Evolutionary conservation across 345 rosid species (phyloP).

Genomic region (Eucalyptus microcorys): DNA sequence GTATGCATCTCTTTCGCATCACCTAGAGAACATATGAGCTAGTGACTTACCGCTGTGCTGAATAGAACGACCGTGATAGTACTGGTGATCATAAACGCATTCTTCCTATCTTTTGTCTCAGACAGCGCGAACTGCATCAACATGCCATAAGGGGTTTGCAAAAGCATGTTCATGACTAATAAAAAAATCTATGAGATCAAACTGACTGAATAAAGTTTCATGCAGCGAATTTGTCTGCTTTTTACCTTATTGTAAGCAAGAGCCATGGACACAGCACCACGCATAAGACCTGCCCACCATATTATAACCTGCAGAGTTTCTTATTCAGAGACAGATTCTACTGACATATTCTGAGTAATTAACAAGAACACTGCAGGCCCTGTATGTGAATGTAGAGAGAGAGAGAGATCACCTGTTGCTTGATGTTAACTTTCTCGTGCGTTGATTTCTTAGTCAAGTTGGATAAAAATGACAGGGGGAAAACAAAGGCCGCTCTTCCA

Average conservation of each 20-base stretch:
- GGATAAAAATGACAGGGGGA: conserved; percentile 76
- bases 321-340: background rate
- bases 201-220: background rate
- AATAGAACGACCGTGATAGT: conserved; percentile 87
- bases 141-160: background rate
- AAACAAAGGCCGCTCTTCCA: conserved; percentile 88
- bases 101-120: conserved; percentile 47
- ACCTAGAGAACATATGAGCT: background rate
- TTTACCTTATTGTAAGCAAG: conserved; percentile 93
- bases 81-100: conserved; percentile 92
- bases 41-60: conserved; percentile 74
- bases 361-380: background rate
- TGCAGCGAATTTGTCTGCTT: background rate
- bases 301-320: conserved; percentile 39
- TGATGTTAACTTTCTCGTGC: conserved; percentile 36
- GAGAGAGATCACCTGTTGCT: conserved; percentile 45
- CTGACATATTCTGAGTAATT: background rate
- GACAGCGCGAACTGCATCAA: conserved; percentile 55
- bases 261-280: conserved; percentile 96
- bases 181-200: background rate
- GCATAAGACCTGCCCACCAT: conserved; percentile 99
- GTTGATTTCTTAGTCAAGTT: conserved; percentile 70
- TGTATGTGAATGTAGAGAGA: background rate
- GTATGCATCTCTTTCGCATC: background rate
- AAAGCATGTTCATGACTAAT: background rate